Conservation (phyloP, 371 early-diverging fungal genomes). For the Thermomucor indicae-seudaticae region DNA sequence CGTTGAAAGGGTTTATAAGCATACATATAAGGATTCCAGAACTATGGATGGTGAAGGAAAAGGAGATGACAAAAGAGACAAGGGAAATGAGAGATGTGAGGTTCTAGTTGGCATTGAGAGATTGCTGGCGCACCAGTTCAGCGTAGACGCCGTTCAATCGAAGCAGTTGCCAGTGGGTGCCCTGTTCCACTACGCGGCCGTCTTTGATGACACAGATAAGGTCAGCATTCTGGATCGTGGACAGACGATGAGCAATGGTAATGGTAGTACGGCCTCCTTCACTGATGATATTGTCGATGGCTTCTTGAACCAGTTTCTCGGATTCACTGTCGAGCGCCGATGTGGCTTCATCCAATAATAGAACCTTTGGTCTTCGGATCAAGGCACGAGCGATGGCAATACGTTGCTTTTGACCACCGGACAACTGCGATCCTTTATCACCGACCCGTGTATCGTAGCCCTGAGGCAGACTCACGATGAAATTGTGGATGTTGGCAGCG, state of each 20-base stretch:
- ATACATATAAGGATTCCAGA: no score
- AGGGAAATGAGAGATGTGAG: not conserved
- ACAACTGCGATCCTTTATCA: slow-evolving; percentile 57
- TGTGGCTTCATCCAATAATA: slow-evolving; percentile 96
- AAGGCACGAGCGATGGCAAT: slow-evolving; percentile 50
- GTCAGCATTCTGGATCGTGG: slow-evolving; percentile 75
- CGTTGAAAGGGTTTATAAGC: no score
- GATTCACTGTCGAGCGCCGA: slow-evolving; percentile 84
- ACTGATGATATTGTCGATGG: slow-evolving; percentile 67
- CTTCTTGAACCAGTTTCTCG: slow-evolving; percentile 86
- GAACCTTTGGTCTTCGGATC: slow-evolving; percentile 78
- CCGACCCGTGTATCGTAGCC: slow-evolving; percentile 80
- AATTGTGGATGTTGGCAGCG: slow-evolving; percentile 73
- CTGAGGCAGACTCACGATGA: slow-evolving; percentile 57
- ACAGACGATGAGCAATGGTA: slow-evolving; percentile 65
- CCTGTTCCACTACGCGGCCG: slow-evolving; percentile 78
- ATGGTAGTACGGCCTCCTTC: slow-evolving; percentile 58
- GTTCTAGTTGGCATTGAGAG: slow-evolving; percentile 30
- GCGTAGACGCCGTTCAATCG: slow-evolving; percentile 32
- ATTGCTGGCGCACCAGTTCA: slow-evolving; percentile 37
- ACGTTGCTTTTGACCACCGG: slow-evolving; percentile 23
- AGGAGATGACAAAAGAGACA: no score
- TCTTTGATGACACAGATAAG: slow-evolving; percentile 70
- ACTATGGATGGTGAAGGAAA: no score
- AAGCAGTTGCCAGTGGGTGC: slow-evolving; percentile 75